A percentile compares a stretch with the other conserved stretches of the same genome.
Conservation (phyloP, 1,139 yeast species). For the Protomyces arabidopsidicola region DNA sequence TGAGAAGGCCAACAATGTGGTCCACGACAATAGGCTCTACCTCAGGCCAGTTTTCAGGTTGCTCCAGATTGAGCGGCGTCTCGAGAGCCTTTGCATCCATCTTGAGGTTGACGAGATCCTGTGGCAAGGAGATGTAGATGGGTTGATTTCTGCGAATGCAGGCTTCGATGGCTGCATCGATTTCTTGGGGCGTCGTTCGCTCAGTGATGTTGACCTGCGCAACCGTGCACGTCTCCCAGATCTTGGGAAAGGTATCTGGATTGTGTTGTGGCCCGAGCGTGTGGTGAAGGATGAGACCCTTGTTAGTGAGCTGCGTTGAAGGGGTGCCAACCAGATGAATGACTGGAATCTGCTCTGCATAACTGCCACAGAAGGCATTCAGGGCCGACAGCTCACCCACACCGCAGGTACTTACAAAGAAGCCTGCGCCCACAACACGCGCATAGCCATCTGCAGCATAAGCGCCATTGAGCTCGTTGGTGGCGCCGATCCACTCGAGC, state of each 20-base stretch:
- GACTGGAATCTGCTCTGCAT: slow-evolving; percentile 71
- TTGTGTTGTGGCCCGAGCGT: slow-evolving; percentile 43
- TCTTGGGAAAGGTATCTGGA: slow-evolving; percentile 1
- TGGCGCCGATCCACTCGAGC: slow-evolving; percentile 56
- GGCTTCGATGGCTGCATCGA: slow-evolving; percentile 52
- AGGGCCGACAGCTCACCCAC: slow-evolving; percentile 70
- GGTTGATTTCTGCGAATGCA: slow-evolving; percentile 62
- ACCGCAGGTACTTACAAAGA: slow-evolving; percentile 30
- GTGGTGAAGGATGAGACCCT: slow-evolving; percentile 54
- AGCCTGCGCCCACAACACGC: slow-evolving; percentile 41
- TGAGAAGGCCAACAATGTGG: slow-evolving; percentile 11
- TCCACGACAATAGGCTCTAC: slow-evolving; percentile 51
- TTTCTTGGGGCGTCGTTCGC: slow-evolving; percentile 57
- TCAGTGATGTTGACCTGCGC: slow-evolving; percentile 38
- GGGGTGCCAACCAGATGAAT: slow-evolving; percentile 81
- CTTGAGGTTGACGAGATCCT: slow-evolving; percentile 40
- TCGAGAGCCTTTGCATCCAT: slow-evolving; percentile 34
- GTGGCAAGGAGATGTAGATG: slow-evolving; percentile 72
- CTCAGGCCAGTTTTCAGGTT: slow-evolving; percentile 49
- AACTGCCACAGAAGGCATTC: slow-evolving; percentile 79
- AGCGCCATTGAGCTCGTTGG: slow-evolving; percentile 62
- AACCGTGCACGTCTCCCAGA: slow-evolving; percentile 55
- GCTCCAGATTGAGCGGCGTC: slow-evolving; percentile 45
- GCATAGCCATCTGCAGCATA: slow-evolving; percentile 79
- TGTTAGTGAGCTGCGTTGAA: slow-evolving; percentile 46